Base-by-base conservation (phyloP, 768 basidiomycete species). In the Filobasidium floriforme region DNA sequence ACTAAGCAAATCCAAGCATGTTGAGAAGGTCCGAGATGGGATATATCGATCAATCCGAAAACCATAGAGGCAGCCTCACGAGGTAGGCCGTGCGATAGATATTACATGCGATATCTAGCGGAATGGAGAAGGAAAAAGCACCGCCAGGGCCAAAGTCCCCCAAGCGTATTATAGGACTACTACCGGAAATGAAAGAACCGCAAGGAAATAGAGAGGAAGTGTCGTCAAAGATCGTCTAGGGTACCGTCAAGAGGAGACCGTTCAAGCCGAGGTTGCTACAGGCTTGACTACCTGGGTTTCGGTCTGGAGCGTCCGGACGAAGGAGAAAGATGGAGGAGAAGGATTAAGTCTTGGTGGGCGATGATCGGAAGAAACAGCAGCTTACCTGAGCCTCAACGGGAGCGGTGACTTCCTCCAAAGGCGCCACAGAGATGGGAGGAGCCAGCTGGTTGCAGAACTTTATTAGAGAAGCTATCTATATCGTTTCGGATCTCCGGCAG, bases 361-460 rank as follows among this genome's bases (percentile, higher is more conserved):
- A 22, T 22, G 15, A 49, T 49, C 46, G 46, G 15, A 18, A 49
- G 32, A 9, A 9, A 37, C 32, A 49, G 46, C 18, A 15, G 15
- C 46, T 49, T 14, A 49, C 46, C 46, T 15, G 46, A 49, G 46
- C 22, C 46, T 49, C 46, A 14, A 22, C 22, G 18, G 55, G 26
- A 32, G 55, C 26, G 26, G 29, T 15, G 26, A 60, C 59, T n/a
- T 60, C 59, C 18, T 29, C 59, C 14, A 60, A n/a, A 26, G 59
- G 59, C 37, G 26, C 59, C 1, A 43, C n/a, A 19, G 59, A 15
- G 37, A 60, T 19, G 32, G 59, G 59, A 7, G 59, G 24, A 26
- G 32, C 40, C 19, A 60, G 19, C 59, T 60, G 40, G 6, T 4
- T 41, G 59, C 18, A 9, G n/a, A 60, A 57, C 26, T 15, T 26